phyloP scores from a whole-genome alignment of 2,329 filamentous ascomycete species.

The Stachybotrys elegans region DNA sequence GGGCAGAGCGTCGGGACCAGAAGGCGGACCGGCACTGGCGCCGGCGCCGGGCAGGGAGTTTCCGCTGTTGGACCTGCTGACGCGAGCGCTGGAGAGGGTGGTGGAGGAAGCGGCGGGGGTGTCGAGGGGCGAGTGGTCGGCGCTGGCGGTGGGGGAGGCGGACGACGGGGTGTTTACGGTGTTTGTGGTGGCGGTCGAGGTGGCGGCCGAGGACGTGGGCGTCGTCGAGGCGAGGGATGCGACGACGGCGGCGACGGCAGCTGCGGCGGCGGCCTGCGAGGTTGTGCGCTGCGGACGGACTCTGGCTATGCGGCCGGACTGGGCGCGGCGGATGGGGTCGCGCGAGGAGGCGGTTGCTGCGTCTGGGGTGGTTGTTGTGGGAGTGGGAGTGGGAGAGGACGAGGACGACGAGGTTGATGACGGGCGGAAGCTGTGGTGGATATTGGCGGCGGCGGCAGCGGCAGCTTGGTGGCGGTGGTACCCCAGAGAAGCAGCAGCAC shows the following conservation, averaged over 20 bases:
- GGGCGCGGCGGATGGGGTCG: neutral
- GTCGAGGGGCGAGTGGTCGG: slow-evolving; percentile 3
- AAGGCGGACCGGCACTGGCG: neutral
- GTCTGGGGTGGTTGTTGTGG: too few relatives aligned
- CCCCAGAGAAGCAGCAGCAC: too few relatives aligned
- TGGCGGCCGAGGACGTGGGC: slow-evolving; percentile 4
- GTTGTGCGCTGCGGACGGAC: neutral
- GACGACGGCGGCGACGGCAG: slow-evolving; percentile 4
- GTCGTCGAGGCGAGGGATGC: slow-evolving; percentile 7
- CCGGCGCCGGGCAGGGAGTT: neutral
- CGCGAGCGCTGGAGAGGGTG: too few relatives aligned
- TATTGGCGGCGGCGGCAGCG: neutral
- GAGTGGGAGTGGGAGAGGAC: neutral
- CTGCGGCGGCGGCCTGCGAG: neutral
- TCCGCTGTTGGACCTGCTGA: slow-evolving; percentile 1
- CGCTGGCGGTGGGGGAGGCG: too few relatives aligned
- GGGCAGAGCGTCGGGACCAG: too few relatives aligned
- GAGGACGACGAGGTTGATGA: slow-evolving; percentile 1
- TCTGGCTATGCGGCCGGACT: neutral
- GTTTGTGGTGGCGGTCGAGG: neutral
- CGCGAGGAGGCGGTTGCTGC: too few relatives aligned
- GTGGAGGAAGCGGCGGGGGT: too few relatives aligned
- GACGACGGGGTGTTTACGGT: neutral
- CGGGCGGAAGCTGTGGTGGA: neutral
- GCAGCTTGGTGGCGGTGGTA: neutral